These are phyloP conservation scores for Yamadazyma kitorensis DNA, from an alignment of 805 yeast species.

Conservation along the genomic window DNA sequence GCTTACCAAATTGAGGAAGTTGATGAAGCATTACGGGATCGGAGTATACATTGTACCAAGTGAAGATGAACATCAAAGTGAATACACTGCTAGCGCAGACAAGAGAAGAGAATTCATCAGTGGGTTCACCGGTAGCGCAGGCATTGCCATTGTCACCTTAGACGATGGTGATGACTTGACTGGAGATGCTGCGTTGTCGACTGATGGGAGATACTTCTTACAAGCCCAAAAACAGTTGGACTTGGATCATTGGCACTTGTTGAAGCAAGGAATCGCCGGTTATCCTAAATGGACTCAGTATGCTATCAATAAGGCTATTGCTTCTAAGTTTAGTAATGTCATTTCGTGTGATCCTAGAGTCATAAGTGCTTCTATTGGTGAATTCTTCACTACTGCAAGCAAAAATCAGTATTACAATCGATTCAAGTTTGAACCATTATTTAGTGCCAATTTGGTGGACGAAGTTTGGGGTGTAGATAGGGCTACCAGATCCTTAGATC, in stretches of 20 bases:
- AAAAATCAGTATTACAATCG: conserved; percentile 16
- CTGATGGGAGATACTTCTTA: conserved; percentile 92
- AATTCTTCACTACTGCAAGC: conserved; percentile 31
- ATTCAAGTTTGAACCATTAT: conserved; percentile 29
- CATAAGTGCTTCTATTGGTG: conserved; percentile 50
- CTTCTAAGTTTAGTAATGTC: conserved; percentile 46
- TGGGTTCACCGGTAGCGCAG: conserved; percentile 93
- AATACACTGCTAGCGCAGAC: conserved; percentile 79
- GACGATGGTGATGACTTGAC: conserved; percentile 40
- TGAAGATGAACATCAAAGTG: conserved; percentile 93
- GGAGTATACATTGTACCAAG: conserved; percentile 79
- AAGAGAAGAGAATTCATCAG: conserved; percentile 79
- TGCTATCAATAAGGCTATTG: conserved; percentile 53
- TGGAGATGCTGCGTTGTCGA: conserved; percentile 77
- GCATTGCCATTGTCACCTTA: conserved; percentile 77
- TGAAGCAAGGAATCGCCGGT: conserved; percentile 76
- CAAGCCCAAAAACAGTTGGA: conserved; percentile 88
- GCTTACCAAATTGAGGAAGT: conserved; percentile 55
- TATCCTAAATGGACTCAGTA: conserved; percentile 79
- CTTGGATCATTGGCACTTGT: conserved; percentile 62
- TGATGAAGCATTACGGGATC: conserved; percentile 61
- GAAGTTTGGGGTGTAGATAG: conserved; percentile 35
- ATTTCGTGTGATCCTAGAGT: conserved; percentile 85
- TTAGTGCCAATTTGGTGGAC: conserved; percentile 32
- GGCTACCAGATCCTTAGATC: conserved; percentile 32